These are phyloP conservation scores for Gamsiella multidivaricata DNA, from an alignment of 192 early-diverging fungal genomes.

Conservation along the genomic window DNA sequence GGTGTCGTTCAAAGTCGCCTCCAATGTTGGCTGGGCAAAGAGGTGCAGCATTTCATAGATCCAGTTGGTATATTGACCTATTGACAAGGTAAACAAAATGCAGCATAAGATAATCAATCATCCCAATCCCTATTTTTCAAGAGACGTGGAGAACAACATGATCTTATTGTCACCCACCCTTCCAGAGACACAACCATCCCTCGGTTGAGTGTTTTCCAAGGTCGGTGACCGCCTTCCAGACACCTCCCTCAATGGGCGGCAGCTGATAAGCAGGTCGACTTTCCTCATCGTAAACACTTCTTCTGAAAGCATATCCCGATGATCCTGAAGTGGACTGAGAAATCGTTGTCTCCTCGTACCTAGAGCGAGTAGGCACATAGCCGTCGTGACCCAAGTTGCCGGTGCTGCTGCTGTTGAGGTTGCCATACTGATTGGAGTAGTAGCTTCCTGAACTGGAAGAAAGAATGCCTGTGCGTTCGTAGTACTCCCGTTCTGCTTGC, in stretches of 20 bases:
- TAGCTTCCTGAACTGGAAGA: slow-evolving; percentile 24
- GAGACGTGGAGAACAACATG: background rate
- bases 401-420: slow-evolving; percentile 61
- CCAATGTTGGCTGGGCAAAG: slow-evolving; percentile 86
- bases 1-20: slow-evolving; percentile 92
- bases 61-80: slow-evolving; percentile 90
- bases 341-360: slow-evolving; percentile 2
- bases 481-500: slow-evolving; percentile 39
- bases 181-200: slow-evolving; percentile 69
- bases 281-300: slow-evolving; percentile 62
- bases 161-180: slow-evolving; percentile 44
- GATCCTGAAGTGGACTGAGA: background rate
- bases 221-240: slow-evolving; percentile 67
- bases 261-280: slow-evolving; percentile 72
- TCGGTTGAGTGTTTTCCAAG: slow-evolving; percentile 73
- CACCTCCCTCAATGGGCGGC: slow-evolving; percentile 68
- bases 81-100: background rate
- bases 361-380: background rate
- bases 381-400: background rate
- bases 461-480: slow-evolving; percentile 24
- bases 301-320: slow-evolving; percentile 65
- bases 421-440: slow-evolving; percentile 55
- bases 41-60: slow-evolving; percentile 78
- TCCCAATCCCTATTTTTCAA: background rate
- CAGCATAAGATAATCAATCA: background rate